A percentile compares a stretch with the other conserved stretches of the same genome.
phyloP scores from a whole-genome alignment of 2,329 filamentous ascomycete species.

The Venturia pyrina region DNA sequence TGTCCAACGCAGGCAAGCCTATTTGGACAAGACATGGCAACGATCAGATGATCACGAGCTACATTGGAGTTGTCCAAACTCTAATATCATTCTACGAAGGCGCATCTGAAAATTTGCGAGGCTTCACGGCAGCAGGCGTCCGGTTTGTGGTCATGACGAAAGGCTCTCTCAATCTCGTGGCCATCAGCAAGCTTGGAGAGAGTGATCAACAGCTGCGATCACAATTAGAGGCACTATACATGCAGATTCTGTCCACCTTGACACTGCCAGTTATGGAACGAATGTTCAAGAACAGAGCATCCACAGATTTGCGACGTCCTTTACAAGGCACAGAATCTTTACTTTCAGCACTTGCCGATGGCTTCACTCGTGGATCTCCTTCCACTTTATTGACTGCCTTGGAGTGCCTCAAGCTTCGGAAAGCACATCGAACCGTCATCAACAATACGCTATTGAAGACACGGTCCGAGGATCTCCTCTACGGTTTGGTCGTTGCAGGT shows the following conservation, averaged over 20 bases:
- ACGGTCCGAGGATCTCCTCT: conserved; percentile 69
- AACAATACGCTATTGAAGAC: conserved; percentile 79
- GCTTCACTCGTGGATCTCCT: conserved; percentile 85
- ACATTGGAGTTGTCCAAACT: conserved; percentile 91
- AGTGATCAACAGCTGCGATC: conserved; percentile 78
- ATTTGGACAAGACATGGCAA: conserved; percentile 96
- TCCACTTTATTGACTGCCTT: conserved; percentile 80
- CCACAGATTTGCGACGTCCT: conserved; percentile 84
- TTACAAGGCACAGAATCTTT: conserved; percentile 85
- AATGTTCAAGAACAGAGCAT: conserved; percentile 82
- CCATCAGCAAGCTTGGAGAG: conserved; percentile 85
- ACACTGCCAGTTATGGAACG: conserved; percentile 78
- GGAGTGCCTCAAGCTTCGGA: conserved; percentile 86
- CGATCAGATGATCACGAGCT: conserved; percentile 78
- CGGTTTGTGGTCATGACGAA: conserved; percentile 79
- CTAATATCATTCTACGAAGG: conserved; percentile 95
- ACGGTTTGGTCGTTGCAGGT: conserved; percentile 86
- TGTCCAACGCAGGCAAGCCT: conserved; percentile 92
- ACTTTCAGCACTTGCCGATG: conserved; percentile 84
- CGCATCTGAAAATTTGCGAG: conserved; percentile 63
- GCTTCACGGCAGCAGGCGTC: conserved; percentile 77
- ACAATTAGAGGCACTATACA: conserved; percentile 90
- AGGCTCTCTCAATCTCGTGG: conserved; percentile 84
- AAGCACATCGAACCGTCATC: conserved; percentile 74
- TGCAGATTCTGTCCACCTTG: conserved; percentile 93